Base-by-base conservation (phyloP, 2,329 filamentous ascomycete genomes). In the Ascochyta lentis region DNA sequence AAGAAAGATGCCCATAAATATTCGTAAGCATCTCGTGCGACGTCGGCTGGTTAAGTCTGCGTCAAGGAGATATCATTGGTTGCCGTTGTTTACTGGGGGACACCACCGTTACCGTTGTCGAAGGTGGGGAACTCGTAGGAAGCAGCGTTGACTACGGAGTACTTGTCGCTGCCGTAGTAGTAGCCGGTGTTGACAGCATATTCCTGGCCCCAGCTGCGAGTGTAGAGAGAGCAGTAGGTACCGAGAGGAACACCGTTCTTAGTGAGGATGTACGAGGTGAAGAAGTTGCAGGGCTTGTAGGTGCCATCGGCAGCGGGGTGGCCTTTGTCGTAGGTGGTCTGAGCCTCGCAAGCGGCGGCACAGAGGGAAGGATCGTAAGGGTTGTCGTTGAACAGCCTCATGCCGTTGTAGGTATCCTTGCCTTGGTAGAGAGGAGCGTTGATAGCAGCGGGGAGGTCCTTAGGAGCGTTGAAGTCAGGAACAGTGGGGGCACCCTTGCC, bases 221-320 rank as follows among this genome's bases (percentile, higher is more conserved):
- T 69, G 56, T 71, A 69, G 19, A 68, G 40, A 42, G 60, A 55
- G 51, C 75, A 77, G 62, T 76, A 76, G 27, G 72, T 72, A n/a
- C 74, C 75, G 40, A 76, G 67, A 2, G 75, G 72, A 24, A 69
- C 53, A 15, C 65, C 68, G 47, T 74, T 72, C 49, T 73, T 67
- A 27, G 61, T 65, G 15, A 77, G 60, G n/a, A 77, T 67, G 48
- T 77, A 78, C 10, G 70, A 67, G 31, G 73, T 74, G 60, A 70
- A 75, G 64, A 76, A 76, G 58, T 75, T 76, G 68, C 75, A 77
- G 34, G 72, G 58, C 49, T 64, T 66, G 49, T 73, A 75, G 9
- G 63, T 65, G 16, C 69, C 70, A 22, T 66, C 61, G 7, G 59
- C 10, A 9, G 63, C 56, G 40, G 68, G 67, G 29, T 64, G 51